Percentiles rank a stretch among this genome's conserved stretches.
phyloP scores from a whole-genome alignment of 306 rosid genomes.

The Carpinus fangiana region DNA sequence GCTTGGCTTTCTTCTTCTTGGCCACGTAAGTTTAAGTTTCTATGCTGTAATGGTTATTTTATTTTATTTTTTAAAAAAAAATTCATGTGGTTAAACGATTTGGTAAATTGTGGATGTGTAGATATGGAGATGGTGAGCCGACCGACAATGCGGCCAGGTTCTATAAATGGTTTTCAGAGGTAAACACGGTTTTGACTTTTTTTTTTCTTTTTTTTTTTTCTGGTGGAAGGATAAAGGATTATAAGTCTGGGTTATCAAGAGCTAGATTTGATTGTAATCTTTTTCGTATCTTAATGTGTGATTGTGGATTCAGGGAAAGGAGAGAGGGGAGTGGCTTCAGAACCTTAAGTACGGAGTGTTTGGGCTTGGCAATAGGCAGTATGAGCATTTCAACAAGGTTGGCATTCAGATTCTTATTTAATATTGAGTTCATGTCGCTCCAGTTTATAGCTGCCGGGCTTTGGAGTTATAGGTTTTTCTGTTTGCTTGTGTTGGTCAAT shows the following conservation, averaged over 20 bases:
- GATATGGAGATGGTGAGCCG: slow-evolving; percentile 99
- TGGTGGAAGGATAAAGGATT: slow-evolving; percentile 4
- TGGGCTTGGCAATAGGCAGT: slow-evolving; percentile 98
- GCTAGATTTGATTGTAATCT: background rate
- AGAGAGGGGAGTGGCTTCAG: slow-evolving; percentile 76
- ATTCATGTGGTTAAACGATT: slow-evolving; percentile 1
- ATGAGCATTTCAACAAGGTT: slow-evolving; percentile 98
- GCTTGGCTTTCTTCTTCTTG: slow-evolving; percentile 66
- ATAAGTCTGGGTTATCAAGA: background rate
- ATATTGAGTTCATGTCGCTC: slow-evolving; percentile 5
- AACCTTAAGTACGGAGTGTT: slow-evolving; percentile 86
- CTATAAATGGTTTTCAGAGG: slow-evolving; percentile 95
- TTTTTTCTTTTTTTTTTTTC: background rate
- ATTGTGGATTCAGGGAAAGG: slow-evolving; percentile 60
- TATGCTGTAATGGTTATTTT: background rate
- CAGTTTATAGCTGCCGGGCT: background rate
- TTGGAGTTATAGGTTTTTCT: background rate
- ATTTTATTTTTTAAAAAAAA: background rate
- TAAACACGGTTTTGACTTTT: slow-evolving; percentile 14
- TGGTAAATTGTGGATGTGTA: slow-evolving; percentile 39
- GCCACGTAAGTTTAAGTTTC: slow-evolving; percentile 91
- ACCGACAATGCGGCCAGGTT: slow-evolving; percentile 95
- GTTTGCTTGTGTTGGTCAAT: slow-evolving; percentile 2
- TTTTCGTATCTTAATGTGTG: slow-evolving; percentile 7
- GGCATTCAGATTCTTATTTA: slow-evolving; percentile 14